phyloP scores from a whole-genome alignment of 768 basidiomycete genomes.

The Pulveroboletus sp. region DNA sequence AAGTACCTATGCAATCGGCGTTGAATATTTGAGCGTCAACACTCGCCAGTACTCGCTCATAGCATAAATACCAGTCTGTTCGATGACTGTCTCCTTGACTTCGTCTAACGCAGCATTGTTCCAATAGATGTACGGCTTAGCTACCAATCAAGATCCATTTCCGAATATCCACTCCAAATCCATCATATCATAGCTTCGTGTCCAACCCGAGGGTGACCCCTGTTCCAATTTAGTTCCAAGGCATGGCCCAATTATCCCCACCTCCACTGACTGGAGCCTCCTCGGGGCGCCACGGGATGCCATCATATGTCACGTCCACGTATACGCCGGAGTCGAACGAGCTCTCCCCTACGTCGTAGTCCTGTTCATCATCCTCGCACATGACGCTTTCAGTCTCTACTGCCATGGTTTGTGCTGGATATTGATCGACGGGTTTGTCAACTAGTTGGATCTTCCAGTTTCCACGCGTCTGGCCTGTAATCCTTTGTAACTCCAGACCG shows the following conservation, averaged over 20 bases:
- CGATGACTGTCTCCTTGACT: background rate
- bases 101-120: slow-evolving; percentile 6
- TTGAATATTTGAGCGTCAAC: slow-evolving; percentile 16
- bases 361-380: slow-evolving; percentile 21
- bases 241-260: slow-evolving; percentile 7
- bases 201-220: background rate
- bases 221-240: background rate
- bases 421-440: slow-evolving; percentile 13
- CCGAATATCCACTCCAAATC: background rate
- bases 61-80: slow-evolving; percentile 25
- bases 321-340: slow-evolving; percentile 30
- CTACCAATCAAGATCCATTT: slow-evolving; percentile 18
- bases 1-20: slow-evolving; percentile 19
- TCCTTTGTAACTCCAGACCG: slow-evolving; percentile 22
- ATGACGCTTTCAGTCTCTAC: slow-evolving; percentile 10
- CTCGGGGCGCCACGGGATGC: slow-evolving; percentile 2
- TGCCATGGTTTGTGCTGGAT: slow-evolving; percentile 4
- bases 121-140: slow-evolving; percentile 24
- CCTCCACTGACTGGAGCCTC: slow-evolving; percentile 11
- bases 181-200: background rate
- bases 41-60: background rate
- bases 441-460: slow-evolving; percentile 33
- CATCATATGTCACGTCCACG: slow-evolving; percentile 11
- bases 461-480: slow-evolving; percentile 13
- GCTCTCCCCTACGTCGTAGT: slow-evolving; percentile 14